Conservation (phyloP, 2,329 filamentous ascomycete genomes). For the Exophiala lecanii-corni region DNA sequence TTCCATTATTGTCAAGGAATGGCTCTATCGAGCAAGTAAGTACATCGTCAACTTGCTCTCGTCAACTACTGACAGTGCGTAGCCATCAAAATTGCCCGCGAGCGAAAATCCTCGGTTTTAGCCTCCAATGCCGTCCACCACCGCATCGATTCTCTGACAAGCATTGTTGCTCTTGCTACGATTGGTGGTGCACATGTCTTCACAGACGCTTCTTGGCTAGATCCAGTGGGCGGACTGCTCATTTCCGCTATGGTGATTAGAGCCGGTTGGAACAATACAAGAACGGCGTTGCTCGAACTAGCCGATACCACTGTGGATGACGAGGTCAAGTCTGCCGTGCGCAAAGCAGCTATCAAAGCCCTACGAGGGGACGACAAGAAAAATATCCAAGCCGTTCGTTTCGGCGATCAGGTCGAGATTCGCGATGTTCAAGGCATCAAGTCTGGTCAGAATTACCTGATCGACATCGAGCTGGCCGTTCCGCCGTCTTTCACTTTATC, state of each 20-base stretch:
- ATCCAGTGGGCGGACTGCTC: constrained; percentile 85
- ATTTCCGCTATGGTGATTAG: constrained; percentile 92
- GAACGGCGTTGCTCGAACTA: constrained; percentile 75
- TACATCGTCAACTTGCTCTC: constrained; percentile 26
- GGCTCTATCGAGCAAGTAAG: constrained; percentile 93
- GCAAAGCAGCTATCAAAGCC: constrained; percentile 59
- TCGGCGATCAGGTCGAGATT: constrained; percentile 61
- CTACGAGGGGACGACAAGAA: constrained; percentile 41
- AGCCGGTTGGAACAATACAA: constrained; percentile 82
- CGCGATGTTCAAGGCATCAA: constrained; percentile 84
- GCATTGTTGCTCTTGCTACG: constrained; percentile 83
- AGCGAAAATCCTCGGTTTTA: constrained; percentile 91
- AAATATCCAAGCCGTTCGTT: constrained; percentile 36
- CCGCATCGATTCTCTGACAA: constrained; percentile 90
- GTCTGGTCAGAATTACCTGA: constrained; percentile 91
- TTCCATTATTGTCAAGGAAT: constrained; percentile 90
- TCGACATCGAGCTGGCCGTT: constrained; percentile 82
- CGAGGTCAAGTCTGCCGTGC: constrained; percentile 70
- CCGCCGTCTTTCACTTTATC: constrained; percentile 72
- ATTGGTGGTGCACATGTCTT: constrained; percentile 87
- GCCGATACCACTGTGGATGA: constrained; percentile 86
- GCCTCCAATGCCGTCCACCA: constrained; percentile 96
- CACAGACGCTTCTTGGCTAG: constrained; percentile 81
- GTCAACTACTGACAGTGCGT: constrained; percentile 12
- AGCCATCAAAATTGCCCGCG: constrained; percentile 93